Conservation (phyloP, 1,284 basidiomycete genomes). For the Austroboletus sp. region DNA sequence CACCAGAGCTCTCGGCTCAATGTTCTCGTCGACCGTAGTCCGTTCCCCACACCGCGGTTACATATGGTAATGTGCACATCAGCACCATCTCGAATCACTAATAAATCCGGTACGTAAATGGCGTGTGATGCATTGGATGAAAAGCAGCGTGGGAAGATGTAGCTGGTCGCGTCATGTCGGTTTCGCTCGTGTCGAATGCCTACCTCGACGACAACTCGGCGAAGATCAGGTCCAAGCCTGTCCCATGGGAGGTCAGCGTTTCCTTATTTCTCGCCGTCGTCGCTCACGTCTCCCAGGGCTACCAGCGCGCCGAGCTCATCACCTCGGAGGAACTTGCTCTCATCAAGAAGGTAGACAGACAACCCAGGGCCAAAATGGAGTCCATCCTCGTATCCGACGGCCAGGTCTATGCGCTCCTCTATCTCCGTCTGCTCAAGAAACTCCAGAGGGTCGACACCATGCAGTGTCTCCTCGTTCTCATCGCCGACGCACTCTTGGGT, state of each 20-base stretch:
- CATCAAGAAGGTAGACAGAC: conserved; percentile 85
- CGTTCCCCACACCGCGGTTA: too few species aligned
- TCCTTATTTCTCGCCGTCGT: conserved; percentile 8
- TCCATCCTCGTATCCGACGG: conserved; percentile 74
- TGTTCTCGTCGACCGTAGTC: too few species aligned
- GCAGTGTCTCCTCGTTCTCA: conserved; percentile 86
- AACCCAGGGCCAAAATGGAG: conserved; percentile 67
- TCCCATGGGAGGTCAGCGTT: conserved; percentile 85
- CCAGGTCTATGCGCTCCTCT: conserved; percentile 79
- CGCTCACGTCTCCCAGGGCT: conserved; percentile 54
- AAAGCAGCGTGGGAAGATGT: conserved; percentile 9
- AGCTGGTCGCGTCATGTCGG: conserved; percentile 48
- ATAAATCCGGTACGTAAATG: too few species aligned
- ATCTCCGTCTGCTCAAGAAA: conserved; percentile 88
- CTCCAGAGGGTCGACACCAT: conserved; percentile 89
- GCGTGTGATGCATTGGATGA: conserved; percentile 1
- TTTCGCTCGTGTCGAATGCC: conserved; percentile 78
- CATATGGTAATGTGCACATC: too few species aligned
- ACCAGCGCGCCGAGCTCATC: conserved; percentile 90
- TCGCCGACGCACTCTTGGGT: conserved; percentile 86
- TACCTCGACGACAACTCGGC: conserved; percentile 84
- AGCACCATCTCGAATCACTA: too few species aligned
- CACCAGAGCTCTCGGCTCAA: conserved; percentile 30
- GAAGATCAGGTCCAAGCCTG: conserved; percentile 84
- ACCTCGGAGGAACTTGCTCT: conserved; percentile 84